Percentiles rank a stretch among this genome's conserved stretches.
These are phyloP conservation scores for Trichoderma virens DNA, from an alignment of 495 filamentous ascomycete species.

Conservation along the genomic window DNA sequence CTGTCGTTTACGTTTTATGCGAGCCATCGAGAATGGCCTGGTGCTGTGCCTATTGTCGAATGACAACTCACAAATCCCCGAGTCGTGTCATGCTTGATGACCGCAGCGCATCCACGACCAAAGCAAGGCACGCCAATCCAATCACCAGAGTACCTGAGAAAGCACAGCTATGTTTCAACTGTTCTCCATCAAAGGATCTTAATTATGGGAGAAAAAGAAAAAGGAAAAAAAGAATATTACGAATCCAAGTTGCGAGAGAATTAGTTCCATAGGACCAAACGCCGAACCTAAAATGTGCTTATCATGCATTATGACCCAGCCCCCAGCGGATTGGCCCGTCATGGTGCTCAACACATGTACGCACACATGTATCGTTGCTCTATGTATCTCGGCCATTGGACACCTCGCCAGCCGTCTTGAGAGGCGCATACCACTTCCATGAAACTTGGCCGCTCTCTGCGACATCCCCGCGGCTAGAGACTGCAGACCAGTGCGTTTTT, in stretches of 20 bases:
- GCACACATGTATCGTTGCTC: not conserved
- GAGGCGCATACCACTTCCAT: not conserved
- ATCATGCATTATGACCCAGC: not conserved
- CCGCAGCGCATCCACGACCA: not conserved
- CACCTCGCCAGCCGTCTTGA: not conserved
- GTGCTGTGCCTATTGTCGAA: not conserved
- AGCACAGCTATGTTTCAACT: not conserved
- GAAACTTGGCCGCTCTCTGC: not conserved
- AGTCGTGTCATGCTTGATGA: not conserved
- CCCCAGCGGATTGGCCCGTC: not conserved
- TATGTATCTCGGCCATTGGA: not conserved
- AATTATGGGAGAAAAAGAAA: not conserved
- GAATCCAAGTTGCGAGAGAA: not conserved
- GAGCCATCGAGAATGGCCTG: not conserved
- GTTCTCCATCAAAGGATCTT: not conserved
- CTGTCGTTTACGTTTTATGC: not conserved
- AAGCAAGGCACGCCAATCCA: slow-evolving; percentile 2
- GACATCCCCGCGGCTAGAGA: not conserved
- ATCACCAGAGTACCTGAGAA: not conserved
- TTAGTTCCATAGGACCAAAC: not conserved
- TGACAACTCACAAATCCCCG: not conserved
- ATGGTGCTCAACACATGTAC: not conserved
- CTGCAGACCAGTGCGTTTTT: not conserved
- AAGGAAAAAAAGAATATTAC: not conserved
- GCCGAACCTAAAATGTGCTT: not conserved